Conservation (phyloP, 2,329 filamentous ascomycete species). For the Diaporthe velutina region DNA sequence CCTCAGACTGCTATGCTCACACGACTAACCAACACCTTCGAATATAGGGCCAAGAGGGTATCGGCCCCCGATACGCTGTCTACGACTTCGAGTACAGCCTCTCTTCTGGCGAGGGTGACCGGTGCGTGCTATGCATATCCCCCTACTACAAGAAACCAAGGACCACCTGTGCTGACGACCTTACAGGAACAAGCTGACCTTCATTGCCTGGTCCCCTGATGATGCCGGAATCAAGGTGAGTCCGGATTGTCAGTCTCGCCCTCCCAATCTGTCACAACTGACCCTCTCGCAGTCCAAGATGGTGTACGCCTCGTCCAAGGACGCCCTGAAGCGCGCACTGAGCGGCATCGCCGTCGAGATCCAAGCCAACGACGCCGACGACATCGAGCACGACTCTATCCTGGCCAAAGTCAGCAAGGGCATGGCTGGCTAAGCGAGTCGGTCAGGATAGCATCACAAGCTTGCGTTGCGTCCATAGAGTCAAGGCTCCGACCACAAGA, state of each 20-base stretch:
- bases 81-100: conserved; percentile 87
- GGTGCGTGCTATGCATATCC: conserved; percentile 58
- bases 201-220: conserved; percentile 86
- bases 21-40: conserved; percentile 26
- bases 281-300: conserved; percentile 77
- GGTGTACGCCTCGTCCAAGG: conserved; percentile 91
- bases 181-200: conserved; percentile 80
- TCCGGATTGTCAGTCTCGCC: conserved; percentile 31
- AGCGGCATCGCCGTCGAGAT: conserved; percentile 82
- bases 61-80: conserved; percentile 84
- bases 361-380: conserved; percentile 86
- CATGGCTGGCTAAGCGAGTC: conserved; percentile 52
- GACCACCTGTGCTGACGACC: conserved; percentile 39
- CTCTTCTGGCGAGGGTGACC: conserved; percentile 78
- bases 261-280: conserved; percentile 38
- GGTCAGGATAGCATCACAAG: conserved; percentile 15
- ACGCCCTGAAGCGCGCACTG: conserved; percentile 83
- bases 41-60: conserved; percentile 66
- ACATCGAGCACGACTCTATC: conserved; percentile 83
- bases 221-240: conserved; percentile 82
- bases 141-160: conserved; percentile 38
- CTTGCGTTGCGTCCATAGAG: conserved; percentile 37
- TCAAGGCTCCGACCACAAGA: conserved; percentile 21
- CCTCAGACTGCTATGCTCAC: conserved; percentile 31
- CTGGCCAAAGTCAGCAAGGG: conserved; percentile 76